Evolutionary conservation across 495 filamentous ascomycete species (phyloP), one percentile per base, ranked within the genome.

Genomic region (Hamigera avellanea): DNA sequence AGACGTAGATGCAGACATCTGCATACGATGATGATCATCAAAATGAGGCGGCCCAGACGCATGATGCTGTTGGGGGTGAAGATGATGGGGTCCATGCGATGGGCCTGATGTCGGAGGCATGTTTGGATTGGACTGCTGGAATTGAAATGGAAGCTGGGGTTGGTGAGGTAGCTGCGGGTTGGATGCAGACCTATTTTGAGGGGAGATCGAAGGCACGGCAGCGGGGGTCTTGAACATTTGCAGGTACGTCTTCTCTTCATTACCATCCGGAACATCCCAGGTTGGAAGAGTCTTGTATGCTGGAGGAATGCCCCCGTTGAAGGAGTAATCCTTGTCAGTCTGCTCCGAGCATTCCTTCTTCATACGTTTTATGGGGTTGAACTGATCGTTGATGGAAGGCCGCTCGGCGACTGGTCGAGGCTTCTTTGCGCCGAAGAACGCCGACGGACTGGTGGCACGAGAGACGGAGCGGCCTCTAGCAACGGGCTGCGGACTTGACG

Each of bases 1-100:
- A 1, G 80, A 80, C 14, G 80, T 78, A 19, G 80, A 85, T 1
- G 79, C 80, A 26, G 83, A 84, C 53, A 87, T 72, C 42, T 80
- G 78, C 83, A 94, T 91, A 36, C 83, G 75, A 51, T 91, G 86
- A 39, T 84, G 83, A 41, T 93, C 84, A 43, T 75, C 73, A 41
- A 75, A 74, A 48, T 76, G 86, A 28, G 77, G 67, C 8, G 66
- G 64, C 19, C 66, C 69, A 19, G 77, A 75, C 10, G 62, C 73
- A 37, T 76, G 79, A 25, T 67, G 70, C 43, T 74, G 76, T 45
- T 82, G 81, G 14, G 59, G 59, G 40, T 83, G 80, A 46, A 79
- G 69, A 51, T 77, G 72, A 50, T 77, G 80, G 2, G 74, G 72
- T 14, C 72, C 73, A 40, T 76, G 73, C 21, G 79, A 69, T 33